Evolutionary conservation across 2,329 filamentous ascomycete genomes (phyloP).

Genomic region (Clarireedia hainanense): DNA sequence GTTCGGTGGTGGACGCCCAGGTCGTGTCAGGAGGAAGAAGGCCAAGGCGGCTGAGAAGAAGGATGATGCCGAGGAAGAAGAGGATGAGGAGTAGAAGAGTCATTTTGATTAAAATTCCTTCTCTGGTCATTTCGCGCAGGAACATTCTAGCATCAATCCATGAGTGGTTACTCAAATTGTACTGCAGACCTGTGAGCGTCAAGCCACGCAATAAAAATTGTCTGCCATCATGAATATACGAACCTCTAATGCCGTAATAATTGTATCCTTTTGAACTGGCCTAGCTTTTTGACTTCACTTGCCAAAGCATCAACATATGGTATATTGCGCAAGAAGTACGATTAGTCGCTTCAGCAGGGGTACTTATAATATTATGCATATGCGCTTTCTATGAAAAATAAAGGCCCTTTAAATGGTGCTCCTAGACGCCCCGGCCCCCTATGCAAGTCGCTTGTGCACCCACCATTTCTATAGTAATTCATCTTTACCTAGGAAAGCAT

Average conservation of each 20-base stretch:
- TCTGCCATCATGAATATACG: constrained; percentile 7
- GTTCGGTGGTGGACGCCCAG: constrained; percentile 93
- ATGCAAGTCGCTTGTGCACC: not conserved
- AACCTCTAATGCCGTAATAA: not conserved
- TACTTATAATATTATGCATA: too few species aligned
- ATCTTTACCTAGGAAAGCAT: constrained; percentile 67
- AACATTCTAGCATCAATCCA: not conserved
- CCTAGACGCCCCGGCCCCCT: not conserved
- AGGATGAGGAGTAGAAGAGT: constrained; percentile 58
- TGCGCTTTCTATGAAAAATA: too few species aligned
- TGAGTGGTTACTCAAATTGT: constrained; percentile 3
- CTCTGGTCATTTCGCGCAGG: not conserved
- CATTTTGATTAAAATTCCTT: constrained; percentile 27
- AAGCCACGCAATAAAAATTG: constrained; percentile 7
- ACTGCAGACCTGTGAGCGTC: constrained; percentile 7
- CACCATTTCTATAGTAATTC: constrained; percentile 36
- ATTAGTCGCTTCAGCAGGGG: too few species aligned
- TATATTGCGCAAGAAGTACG: too few species aligned
- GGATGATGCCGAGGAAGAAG: constrained; percentile 73
- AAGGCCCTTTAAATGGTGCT: too few species aligned
- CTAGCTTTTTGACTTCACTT: too few species aligned
- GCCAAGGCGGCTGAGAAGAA: constrained; percentile 87
- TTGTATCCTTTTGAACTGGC: not conserved
- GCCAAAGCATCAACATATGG: too few species aligned
- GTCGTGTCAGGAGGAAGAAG: constrained; percentile 99